phyloP scores from a whole-genome alignment of 345 rosid genomes.

The Nasturtium officinale region DNA sequence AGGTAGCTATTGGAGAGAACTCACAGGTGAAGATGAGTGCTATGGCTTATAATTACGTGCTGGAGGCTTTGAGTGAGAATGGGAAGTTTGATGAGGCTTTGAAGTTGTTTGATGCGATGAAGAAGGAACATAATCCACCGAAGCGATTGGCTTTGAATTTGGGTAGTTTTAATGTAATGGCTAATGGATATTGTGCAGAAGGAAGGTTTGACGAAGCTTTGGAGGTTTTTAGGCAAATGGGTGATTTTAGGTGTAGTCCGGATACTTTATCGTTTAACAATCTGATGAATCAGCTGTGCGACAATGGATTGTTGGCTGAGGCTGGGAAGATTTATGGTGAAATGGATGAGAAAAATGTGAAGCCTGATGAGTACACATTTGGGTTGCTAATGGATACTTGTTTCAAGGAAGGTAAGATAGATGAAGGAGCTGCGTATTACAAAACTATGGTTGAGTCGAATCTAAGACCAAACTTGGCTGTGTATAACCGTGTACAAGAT shows the following conservation, averaged over 20 bases:
- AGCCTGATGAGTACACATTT: slow-evolving; percentile 80
- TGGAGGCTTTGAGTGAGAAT: slow-evolving; percentile 75
- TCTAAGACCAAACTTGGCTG: slow-evolving; percentile 72
- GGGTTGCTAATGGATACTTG: slow-evolving; percentile 82
- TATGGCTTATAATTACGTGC: slow-evolving; percentile 64
- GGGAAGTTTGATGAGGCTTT: slow-evolving; percentile 77
- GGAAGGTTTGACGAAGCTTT: slow-evolving; percentile 69
- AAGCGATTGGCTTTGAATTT: slow-evolving; percentile 61
- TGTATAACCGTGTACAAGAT: slow-evolving; percentile 70
- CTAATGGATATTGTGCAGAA: slow-evolving; percentile 69
- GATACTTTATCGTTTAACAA: slow-evolving; percentile 73
- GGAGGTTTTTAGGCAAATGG: slow-evolving; percentile 68
- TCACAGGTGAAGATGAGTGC: slow-evolving; percentile 70
- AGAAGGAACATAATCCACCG: slow-evolving; percentile 70
- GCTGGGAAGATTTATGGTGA: slow-evolving; percentile 74
- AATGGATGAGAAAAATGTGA: slow-evolving; percentile 78
- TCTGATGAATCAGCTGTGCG: slow-evolving; percentile 78
- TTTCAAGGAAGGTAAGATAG: slow-evolving; percentile 57
- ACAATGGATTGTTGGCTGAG: slow-evolving; percentile 63
- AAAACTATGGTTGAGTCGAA: slow-evolving; percentile 70
- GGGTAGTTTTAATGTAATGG: slow-evolving; percentile 89
- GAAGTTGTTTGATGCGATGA: slow-evolving; percentile 70
- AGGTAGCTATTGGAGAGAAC: slow-evolving; percentile 55
- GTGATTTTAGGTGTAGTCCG: slow-evolving; percentile 63
- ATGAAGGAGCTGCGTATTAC: slow-evolving; percentile 82